Base-by-base conservation (phyloP, 1,139 yeast genomes). In the Scheffersomyces illinoinensis region DNA sequence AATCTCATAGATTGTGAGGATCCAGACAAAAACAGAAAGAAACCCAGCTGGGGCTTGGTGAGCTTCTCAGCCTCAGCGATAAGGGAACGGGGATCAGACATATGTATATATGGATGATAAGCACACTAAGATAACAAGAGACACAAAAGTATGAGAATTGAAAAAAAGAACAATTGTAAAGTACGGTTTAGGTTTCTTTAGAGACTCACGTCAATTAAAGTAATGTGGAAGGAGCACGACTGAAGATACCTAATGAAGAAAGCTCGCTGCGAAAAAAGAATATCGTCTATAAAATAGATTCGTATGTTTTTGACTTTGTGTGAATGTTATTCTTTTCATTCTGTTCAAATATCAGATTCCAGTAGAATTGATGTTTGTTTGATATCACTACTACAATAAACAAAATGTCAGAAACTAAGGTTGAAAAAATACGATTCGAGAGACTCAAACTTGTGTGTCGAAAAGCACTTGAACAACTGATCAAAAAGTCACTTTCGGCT, bases 391-490 rank as follows among this genome's bases (percentile, higher is more conserved):
- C n/a, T 21, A 48, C 5, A 20, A 20, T 14, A 7, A 18, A 4
- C 24, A 48, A 18, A 48, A 48, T 48, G 51, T 20, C 51, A n/a
- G 51, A 20, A 3, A 33, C 43, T 8, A 66, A 61, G 26, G 59
- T 67, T 19, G 77, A 76, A 57, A 76, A 70, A 60, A 76, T 89
- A 10, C 73, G 93, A 53, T 86, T 76, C 64, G 78, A 81, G 52
- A 74, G 91, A 57, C 78, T 89, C 39, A 71, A 78, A 56, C 79
- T 84, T 56, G 89, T 89, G 12, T 82, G 87, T 57, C 73, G 78
- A n/a, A 85, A 88, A 66, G 93, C 97, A 0, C 77, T 91, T 5
- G 85, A 85, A 53, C 91, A 88, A 69, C 85, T 93, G 0, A 83
- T 87, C 50, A 75, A 73, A 55, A 85, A 85, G 61, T 82, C 87